Evolutionary conservation across 2,329 filamentous ascomycete species (phyloP).

Genomic region (Fusarium paranaense): DNA sequence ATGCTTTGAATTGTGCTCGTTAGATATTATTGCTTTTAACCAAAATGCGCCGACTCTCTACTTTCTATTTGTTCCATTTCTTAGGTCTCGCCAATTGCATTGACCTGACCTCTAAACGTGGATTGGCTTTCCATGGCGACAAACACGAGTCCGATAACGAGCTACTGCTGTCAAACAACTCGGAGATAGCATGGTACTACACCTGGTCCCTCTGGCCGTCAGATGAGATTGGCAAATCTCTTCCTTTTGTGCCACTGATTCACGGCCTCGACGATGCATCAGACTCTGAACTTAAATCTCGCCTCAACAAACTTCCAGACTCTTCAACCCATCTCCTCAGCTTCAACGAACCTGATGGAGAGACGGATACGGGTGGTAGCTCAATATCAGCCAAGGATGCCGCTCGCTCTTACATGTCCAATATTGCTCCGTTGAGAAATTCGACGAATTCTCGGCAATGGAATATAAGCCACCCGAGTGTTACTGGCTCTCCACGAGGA

Average conservation of each 20-base stretch:
- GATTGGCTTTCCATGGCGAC: conserved; percentile 41
- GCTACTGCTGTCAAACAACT: conserved; percentile 51
- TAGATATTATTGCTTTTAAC: not conserved
- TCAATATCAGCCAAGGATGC: conserved; percentile 53
- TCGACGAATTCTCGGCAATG: conserved; percentile 43
- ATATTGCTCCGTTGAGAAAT: conserved; percentile 51
- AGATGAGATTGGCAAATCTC: conserved; percentile 33
- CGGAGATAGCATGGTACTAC: conserved; percentile 56
- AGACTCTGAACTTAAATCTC: conserved; percentile 39
- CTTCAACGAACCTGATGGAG: conserved; percentile 58
- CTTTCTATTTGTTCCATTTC: conserved; percentile 7
- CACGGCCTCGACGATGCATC: conserved; percentile 51
- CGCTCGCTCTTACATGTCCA: conserved; percentile 51
- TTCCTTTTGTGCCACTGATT: conserved; percentile 54
- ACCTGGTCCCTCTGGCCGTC: conserved; percentile 54
- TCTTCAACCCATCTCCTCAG: conserved; percentile 54
- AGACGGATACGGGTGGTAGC: conserved; percentile 53
- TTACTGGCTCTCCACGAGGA: conserved; percentile 53
- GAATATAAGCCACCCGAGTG: conserved; percentile 55
- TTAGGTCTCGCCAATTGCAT: conserved; percentile 2
- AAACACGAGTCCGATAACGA: conserved; percentile 47
- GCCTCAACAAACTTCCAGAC: conserved; percentile 44
- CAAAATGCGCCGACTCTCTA: conserved; percentile 19
- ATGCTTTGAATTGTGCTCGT: not conserved
- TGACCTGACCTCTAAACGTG: conserved; percentile 37